Evolutionary conservation across 2,329 filamentous ascomycete genomes (phyloP), one percentile per base, ranked within the genome.

Genomic region (Dryadomyces quercus-mongolicae): DNA sequence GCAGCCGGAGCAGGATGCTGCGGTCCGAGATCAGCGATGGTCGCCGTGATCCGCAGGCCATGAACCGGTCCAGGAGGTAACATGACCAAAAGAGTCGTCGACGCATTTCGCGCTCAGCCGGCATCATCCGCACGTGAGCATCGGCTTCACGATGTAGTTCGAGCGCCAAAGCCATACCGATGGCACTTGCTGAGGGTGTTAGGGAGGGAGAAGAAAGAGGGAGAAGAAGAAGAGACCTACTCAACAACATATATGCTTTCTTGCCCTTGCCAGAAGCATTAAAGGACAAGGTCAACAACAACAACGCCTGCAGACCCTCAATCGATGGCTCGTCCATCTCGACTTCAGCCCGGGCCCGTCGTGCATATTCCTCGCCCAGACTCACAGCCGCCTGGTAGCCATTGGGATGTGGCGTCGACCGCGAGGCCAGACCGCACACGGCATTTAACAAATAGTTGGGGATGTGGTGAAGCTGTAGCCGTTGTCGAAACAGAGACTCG

Each of bases 41-140:
- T 10, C 89, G 77, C 62, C 86, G 89, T 3, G 88, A 92, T 16
- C 89, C 89, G 60, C 86, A 89, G 1, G 86, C 81, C 60, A 84
- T 77, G 61, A 92, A 93, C n/a, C 86, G 80, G 64, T 95, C 89
- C 67, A 94, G 83, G 25, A 94, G 72, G 62, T 93, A 95, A 64
- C 87, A 92, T 2, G 86, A 84, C 89, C 89, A 95, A 67, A 95
- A 95, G 2, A 94, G 71, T n/a, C 86, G 78, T 54, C 89, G 76
- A 48, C 86, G 78, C 63, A 84, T 82, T 70, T 94, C 89, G 54
- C 85, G 78, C 64, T 94, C 88, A 4, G 81, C 71, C 0, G 81
- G 75, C 0, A 81, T 78, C 12, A 86, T 75, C 54, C 80, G 78
- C 13, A 80, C 71, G 51, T 80, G 78, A 6, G 74, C 64, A 22